Evolutionary conservation across 176 grass and related monocot species (phyloP), one percentile per base, ranked within the genome.

Genomic region (Pontederia paniculata): DNA sequence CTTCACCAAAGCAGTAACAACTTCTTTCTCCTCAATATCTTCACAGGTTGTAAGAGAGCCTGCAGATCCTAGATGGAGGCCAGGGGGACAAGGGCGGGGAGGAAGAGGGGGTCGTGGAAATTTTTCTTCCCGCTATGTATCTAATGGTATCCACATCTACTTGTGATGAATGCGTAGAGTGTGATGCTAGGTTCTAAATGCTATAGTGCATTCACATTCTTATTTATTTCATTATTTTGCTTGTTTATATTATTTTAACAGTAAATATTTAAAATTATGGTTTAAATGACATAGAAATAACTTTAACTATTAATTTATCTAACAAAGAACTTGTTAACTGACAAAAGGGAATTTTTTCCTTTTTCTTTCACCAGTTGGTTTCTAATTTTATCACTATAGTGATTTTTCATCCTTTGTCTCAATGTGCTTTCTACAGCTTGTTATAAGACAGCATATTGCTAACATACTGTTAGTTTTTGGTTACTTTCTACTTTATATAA

Each of bases 21-120:
- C 28, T 37, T 37, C 7, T 37, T 37, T 37, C 28, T 37, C n/a
- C n/a, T 37, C 28, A 6, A 37, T 17, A 17, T 59, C 8, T 59
- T 16, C 4, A 17, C 57, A 59, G 57, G 42, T 42, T 17, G 17
- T 59, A 6, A 42, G 31, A 44, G 57, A 59, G 8, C 57, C 22
- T 59, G 23, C 37, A 18, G 31, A 59, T 59, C n/a, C 15, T 43
- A 43, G 57, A 42, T 59, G 31, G 57, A 59, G 57, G 28, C 16
- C 57, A 44, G 57, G 57, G 31, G 14, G 16, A 17, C 37, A 37
- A n/a, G 57, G 57, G 8, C 57, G 37, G 17, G 57, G 57, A 20
- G 31, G 31, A 15, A 42, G 37, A 9, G 31, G 31, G 4, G 31
- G 28, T 44, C 37, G 15, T 16, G 22, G 10, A 43, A 59, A 59